Evolutionary conservation across 75 land plant genomes (phyloP).

Genomic region (Cupressus sempervirens): DNA sequence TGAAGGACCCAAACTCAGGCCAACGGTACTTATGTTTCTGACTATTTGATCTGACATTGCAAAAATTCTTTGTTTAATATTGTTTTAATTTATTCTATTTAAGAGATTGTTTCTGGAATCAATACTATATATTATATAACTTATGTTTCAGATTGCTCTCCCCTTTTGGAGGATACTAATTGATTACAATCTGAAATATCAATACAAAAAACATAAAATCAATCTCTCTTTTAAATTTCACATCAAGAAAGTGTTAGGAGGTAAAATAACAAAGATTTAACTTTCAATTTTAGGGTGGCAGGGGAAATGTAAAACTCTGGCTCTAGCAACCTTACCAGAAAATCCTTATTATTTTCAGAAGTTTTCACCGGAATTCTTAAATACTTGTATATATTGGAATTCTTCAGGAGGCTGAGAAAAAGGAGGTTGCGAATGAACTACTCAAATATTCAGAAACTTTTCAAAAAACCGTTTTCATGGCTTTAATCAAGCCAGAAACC

Average conservation of each 20-base stretch:
- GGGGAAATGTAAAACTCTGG: neutral
- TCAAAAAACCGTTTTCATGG: conserved; percentile 17
- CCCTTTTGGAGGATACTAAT: too few species aligned
- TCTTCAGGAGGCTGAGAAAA: conserved; percentile 55
- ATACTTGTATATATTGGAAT: neutral
- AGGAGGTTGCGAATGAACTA: conserved; percentile 66
- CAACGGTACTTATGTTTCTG: conserved; percentile 43
- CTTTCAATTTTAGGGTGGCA: neutral
- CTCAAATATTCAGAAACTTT: conserved; percentile 44
- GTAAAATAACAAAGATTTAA: neutral
- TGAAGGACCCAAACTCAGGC: conserved; percentile 64
- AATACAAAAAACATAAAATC: too few species aligned
- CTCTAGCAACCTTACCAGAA: neutral
- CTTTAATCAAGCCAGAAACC: conserved; percentile 29
- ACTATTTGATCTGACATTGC: neutral
- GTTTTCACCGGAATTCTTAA: neutral
- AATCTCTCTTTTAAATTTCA: too few species aligned
- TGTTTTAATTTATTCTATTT: neutral
- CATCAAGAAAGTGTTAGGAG: neutral
- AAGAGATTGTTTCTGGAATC: too few species aligned
- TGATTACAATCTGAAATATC: too few species aligned
- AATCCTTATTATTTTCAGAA: neutral
- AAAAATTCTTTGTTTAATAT: neutral
- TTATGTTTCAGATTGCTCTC: too few species aligned
- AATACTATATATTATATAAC: too few species aligned